Base-by-base conservation (phyloP, 176 grass and related monocot species). In the Rhynchospora pubera region DNA sequence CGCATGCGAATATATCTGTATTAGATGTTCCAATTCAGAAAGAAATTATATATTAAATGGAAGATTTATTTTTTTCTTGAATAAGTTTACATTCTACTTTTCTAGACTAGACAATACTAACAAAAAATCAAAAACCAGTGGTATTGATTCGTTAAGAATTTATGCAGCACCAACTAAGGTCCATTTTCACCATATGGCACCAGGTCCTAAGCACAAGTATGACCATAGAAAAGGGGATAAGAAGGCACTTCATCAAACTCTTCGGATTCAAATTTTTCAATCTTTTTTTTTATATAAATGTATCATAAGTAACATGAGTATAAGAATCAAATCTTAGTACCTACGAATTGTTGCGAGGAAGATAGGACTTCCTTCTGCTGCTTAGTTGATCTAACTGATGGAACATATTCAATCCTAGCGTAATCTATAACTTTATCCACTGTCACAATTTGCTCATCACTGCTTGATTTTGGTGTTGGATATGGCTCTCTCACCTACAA, bases 401-500 rank as follows among this genome's bases (percentile, higher is more conserved):
- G 26, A 51, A 83, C 80, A 70, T 82, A 80, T 83, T 86, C 79
- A 43, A 80, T 88, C 77, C 73, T 88, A 65, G 83, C 93, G 78
- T 87, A 87, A 56, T 91, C 89, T 74, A 88, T 74, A 82, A 78
- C 84, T 85, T 84, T 91, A 85, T 91, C 79, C 23, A 77, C 57
- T 47, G 62, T 62, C 73, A 81, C 78, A 26, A 72, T 46, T 24
- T 79, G 71, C n/a, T 89, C 86, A 62, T 85, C 75, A 83, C 82
- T 83, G 85, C 84, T 56, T 11, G 45, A 84, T 62, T 84, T 85
- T 60, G 79, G 43, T 80, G 89, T 85, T 81, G 89, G 84, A 86
- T 93, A 91, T 91, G 82, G 84, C 85, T 87, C 77, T 79, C 84
- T 87, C 42, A 71, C 89, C 93, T 95, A 82, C 77, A 90, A 45